A percentile compares a stretch with the other conserved stretches of the same genome.
Conservation (phyloP, 2,329 filamentous ascomycete genomes). For the Phoma herbarum region DNA sequence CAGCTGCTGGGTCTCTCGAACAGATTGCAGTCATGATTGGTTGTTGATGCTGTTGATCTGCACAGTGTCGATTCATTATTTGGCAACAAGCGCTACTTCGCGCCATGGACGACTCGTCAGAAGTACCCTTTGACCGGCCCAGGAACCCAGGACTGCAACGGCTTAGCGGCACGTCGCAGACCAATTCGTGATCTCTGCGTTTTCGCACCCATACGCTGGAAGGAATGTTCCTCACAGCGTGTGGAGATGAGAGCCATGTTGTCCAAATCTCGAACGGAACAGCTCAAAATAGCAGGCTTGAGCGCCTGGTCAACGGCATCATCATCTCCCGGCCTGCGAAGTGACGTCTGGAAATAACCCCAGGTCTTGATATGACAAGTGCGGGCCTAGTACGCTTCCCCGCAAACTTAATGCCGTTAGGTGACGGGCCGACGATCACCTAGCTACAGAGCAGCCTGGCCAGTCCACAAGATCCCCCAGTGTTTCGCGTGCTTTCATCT, state of each 20-base stretch:
- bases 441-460: conserved; percentile 30
- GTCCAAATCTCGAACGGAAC: neutral
- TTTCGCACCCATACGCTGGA: neutral
- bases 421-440: conserved; percentile 33
- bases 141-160: conserved; percentile 5
- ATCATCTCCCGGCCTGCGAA: conserved; percentile 10
- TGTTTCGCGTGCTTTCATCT: conserved; percentile 30
- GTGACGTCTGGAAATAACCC: conserved; percentile 32
- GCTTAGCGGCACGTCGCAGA: neutral
- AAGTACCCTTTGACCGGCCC: conserved; percentile 17
- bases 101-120: conserved; percentile 7
- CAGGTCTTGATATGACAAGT: conserved; percentile 11
- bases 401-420: conserved; percentile 38
- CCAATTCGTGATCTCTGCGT: neutral
- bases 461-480: conserved; percentile 33
- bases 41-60: conserved; percentile 14
- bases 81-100: conserved; percentile 5
- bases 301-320: neutral
- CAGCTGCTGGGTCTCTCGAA: conserved; percentile 5
- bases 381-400: conserved; percentile 37
- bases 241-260: neutral
- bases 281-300: neutral
- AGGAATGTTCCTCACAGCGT: neutral
- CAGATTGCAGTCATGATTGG: conserved; percentile 11
- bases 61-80: conserved; percentile 13